A percentile compares a stretch with the other conserved stretches of the same genome.
These are phyloP conservation scores for Candida tallmaniae DNA, from an alignment of 805 yeast genomes.

Conservation along the genomic window DNA sequence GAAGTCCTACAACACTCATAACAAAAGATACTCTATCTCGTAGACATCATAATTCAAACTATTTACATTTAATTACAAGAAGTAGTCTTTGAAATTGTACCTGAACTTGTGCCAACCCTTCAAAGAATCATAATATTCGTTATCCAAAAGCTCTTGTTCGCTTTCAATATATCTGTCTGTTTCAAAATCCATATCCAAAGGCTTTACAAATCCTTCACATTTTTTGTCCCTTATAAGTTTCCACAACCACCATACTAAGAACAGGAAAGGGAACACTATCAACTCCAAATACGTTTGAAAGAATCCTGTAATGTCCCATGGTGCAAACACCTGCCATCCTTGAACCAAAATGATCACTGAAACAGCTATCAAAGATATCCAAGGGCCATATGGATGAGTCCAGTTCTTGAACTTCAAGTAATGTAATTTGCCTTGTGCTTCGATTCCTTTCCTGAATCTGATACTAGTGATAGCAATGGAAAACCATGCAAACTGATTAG, in stretches of 20 bases:
- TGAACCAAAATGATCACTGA: slow-evolving; percentile 45
- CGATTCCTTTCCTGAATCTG: slow-evolving; percentile 45
- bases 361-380: slow-evolving; percentile 40
- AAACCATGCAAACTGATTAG: slow-evolving; percentile 50
- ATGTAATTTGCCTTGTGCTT: slow-evolving; percentile 38
- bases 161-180: slow-evolving; percentile 48
- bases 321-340: slow-evolving; percentile 49
- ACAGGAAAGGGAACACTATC: slow-evolving; percentile 43
- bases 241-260: slow-evolving; percentile 43
- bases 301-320: slow-evolving; percentile 39
- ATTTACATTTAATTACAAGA: slow-evolving; percentile 21
- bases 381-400: slow-evolving; percentile 51
- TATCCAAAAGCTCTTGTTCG: slow-evolving; percentile 42
- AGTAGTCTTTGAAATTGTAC: slow-evolving; percentile 24
- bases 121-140: slow-evolving; percentile 33
- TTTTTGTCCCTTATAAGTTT: slow-evolving; percentile 23
- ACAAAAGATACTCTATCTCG: too few relatives aligned
- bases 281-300: slow-evolving; percentile 45
- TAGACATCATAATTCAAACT: too few relatives aligned
- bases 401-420: slow-evolving; percentile 42
- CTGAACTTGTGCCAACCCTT: slow-evolving; percentile 42
- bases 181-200: slow-evolving; percentile 50
- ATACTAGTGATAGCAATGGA: slow-evolving; percentile 46
- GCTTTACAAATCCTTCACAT: slow-evolving; percentile 36
- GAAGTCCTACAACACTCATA: not conserved